Evolutionary conservation across 2,329 filamentous ascomycete genomes (phyloP).

Genomic region (Cercospora janseana): DNA sequence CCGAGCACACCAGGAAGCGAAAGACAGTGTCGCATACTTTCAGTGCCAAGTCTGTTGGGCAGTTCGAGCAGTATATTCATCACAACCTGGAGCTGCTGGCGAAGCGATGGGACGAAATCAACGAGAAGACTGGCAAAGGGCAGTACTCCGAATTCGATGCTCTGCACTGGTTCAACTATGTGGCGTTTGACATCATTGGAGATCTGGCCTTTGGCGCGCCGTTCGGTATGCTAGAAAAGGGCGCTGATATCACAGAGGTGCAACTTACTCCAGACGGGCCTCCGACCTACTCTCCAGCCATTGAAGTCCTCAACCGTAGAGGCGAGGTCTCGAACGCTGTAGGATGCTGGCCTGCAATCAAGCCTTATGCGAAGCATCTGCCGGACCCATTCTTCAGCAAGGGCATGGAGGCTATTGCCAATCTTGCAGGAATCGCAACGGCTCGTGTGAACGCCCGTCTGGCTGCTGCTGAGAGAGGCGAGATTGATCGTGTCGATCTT

Average conservation of each 20-base stretch:
- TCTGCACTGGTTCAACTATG: conserved; percentile 74
- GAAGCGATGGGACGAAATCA: conserved; percentile 67
- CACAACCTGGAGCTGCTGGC: conserved; percentile 73
- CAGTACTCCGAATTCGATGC: conserved; percentile 58
- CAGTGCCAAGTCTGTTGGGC: conserved; percentile 71
- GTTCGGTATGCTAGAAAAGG: conserved; percentile 78
- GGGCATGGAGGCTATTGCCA: conserved; percentile 53
- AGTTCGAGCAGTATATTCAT: conserved; percentile 81
- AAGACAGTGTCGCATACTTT: conserved; percentile 89
- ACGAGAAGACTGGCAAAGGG: conserved; percentile 51
- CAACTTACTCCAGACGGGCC: conserved; percentile 32
- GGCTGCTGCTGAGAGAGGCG: conserved; percentile 58
- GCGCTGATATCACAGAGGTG: conserved; percentile 47
- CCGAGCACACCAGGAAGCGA: conserved; percentile 81
- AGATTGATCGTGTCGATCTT: conserved; percentile 69
- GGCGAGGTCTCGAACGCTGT: conserved; percentile 79
- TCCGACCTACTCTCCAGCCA: conserved; percentile 52
- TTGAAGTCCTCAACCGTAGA: conserved; percentile 83
- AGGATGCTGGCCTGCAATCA: conserved; percentile 70
- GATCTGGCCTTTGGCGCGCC: conserved; percentile 57
- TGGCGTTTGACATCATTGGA: conserved; percentile 78
- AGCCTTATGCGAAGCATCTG: conserved; percentile 75
- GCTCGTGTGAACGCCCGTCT: conserved; percentile 74
- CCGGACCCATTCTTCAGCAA: conserved; percentile 44
- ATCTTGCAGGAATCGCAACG: conserved; percentile 83